Conservation (phyloP, 768 basidiomycete species). For the Naganishia vishniacii region DNA sequence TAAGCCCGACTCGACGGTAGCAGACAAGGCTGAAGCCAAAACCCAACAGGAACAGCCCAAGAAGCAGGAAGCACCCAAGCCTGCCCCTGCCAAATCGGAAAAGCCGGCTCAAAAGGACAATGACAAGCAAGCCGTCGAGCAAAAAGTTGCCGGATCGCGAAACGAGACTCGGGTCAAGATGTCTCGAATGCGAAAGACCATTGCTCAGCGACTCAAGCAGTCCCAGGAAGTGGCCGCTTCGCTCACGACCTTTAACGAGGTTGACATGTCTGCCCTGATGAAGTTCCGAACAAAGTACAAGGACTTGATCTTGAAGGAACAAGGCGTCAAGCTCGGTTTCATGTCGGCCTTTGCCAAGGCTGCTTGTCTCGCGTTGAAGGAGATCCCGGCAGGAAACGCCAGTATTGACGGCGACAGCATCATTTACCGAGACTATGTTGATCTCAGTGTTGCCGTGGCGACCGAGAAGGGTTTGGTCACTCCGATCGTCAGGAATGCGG, state of each 20-base stretch:
- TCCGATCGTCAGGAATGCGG: conserved; percentile 86
- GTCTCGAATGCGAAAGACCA: conserved; percentile 95
- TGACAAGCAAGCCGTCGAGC: conserved; percentile 40
- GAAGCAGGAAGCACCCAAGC: conserved; percentile 47
- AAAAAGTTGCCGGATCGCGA: conserved; percentile 56
- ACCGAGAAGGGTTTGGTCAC: conserved; percentile 97
- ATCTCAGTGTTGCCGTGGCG: conserved; percentile 90
- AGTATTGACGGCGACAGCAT: conserved; percentile 85
- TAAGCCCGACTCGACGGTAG: conserved; percentile 26
- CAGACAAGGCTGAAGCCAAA: conserved; percentile 30
- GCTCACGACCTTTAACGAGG: conserved; percentile 97
- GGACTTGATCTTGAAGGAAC: conserved; percentile 78
- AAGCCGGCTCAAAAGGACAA: conserved; percentile 38
- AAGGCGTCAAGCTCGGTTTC: conserved; percentile 94
- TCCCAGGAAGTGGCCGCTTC: conserved; percentile 96
- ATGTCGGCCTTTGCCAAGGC: conserved; percentile 97
- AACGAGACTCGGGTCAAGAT: conserved; percentile 95
- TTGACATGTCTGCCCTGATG: conserved; percentile 96
- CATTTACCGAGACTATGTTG: conserved; percentile 66
- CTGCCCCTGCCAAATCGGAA: conserved; percentile 42
- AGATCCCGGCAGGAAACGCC: conserved; percentile 90
- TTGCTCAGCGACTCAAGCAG: conserved; percentile 94
- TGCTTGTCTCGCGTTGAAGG: conserved; percentile 71
- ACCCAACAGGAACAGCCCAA: conserved; percentile 50
- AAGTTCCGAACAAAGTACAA: conserved; percentile 91